Percentiles rank a stretch among this genome's conserved stretches.
Evolutionary conservation across 805 yeast species (phyloP).

Genomic region (Hemisphaericaspora nanyangensis): DNA sequence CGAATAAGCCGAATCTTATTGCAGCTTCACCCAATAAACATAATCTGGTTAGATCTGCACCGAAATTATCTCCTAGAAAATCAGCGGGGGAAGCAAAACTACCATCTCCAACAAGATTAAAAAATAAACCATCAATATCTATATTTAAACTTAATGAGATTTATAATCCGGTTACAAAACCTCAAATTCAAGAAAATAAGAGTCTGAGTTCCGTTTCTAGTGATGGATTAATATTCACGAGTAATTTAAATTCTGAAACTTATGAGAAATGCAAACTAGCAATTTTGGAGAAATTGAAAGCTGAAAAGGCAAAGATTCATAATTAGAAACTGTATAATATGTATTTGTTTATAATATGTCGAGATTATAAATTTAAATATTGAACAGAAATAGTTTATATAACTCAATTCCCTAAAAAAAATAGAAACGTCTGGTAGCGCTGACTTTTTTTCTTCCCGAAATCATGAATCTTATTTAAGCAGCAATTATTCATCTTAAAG

Average conservation of each 20-base stretch:
- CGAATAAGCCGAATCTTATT: not conserved
- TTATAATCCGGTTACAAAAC: slow-evolving; percentile 21
- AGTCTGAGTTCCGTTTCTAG: not conserved
- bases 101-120: slow-evolving; percentile 13
- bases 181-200: slow-evolving; percentile 6
- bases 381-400: too few relatives aligned
- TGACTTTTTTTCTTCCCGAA: too few relatives aligned
- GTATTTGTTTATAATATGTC: too few relatives aligned
- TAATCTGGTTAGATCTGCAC: not conserved
- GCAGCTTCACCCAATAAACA: slow-evolving; percentile 7
- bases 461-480: too few relatives aligned
- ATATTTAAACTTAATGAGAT: slow-evolving; percentile 19
- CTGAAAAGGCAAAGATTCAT: slow-evolving; percentile 11
- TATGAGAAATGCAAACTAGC: slow-evolving; percentile 29
- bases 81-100: slow-evolving; percentile 6
- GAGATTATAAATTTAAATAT: too few relatives aligned
- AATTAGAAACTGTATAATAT: too few relatives aligned
- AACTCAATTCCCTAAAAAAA: too few relatives aligned
- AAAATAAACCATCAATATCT: slow-evolving; percentile 21
- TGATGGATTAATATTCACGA: not conserved
- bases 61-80: slow-evolving; percentile 2
- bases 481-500: too few relatives aligned
- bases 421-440: too few relatives aligned
- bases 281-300: slow-evolving; percentile 18
- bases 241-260: slow-evolving; percentile 11